Evolutionary conservation across 139 green algal species (phyloP).

Genomic region (Chlamydomonas schloesseri): DNA sequence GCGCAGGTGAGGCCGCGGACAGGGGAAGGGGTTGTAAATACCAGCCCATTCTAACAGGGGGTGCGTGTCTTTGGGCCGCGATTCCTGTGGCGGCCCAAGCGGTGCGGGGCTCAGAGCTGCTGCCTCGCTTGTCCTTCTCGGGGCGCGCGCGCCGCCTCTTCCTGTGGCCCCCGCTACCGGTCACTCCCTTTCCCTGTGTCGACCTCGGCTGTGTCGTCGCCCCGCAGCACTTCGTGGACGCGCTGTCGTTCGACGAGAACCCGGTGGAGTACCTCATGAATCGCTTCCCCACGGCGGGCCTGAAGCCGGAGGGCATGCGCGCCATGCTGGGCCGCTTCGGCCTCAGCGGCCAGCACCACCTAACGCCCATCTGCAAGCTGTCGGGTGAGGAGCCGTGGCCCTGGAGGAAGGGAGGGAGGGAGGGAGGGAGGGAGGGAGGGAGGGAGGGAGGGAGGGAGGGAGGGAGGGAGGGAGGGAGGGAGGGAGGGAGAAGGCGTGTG

Average conservation of each 20-base stretch:
- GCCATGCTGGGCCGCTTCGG: constrained; percentile 95
- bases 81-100: no score
- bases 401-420: background rate
- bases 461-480: background rate
- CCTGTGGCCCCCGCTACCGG: no score
- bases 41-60: no score
- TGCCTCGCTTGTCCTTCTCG: no score
- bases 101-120: no score
- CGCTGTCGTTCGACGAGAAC: constrained; percentile 93
- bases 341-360: constrained; percentile 95
- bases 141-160: no score
- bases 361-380: constrained; percentile 96
- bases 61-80: no score
- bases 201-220: no score
- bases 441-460: background rate
- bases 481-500: no score
- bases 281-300: constrained; percentile 71
- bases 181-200: no score
- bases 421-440: no score
- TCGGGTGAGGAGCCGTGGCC: constrained; percentile 65
- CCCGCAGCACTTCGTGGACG: constrained; percentile 98
- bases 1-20: constrained; percentile 41
- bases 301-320: constrained; percentile 94
- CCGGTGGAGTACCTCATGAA: constrained; percentile 95
- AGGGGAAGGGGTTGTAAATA: no score